These are phyloP conservation scores for Microcyclospora pomicola DNA, from an alignment of 2,329 filamentous ascomycete genomes.

Conservation along the genomic window DNA sequence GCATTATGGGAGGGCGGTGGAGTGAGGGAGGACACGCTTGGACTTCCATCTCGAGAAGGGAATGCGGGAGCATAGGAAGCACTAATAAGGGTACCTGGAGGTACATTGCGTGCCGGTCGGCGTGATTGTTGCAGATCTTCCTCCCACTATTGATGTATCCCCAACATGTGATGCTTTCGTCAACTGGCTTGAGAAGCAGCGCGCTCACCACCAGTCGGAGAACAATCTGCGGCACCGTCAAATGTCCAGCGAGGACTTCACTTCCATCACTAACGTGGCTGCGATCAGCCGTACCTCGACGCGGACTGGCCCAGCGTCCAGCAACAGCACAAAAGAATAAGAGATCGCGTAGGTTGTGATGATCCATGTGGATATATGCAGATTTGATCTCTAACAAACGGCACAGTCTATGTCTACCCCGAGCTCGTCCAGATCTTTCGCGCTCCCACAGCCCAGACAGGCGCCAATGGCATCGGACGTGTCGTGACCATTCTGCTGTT, in stretches of 20 bases:
- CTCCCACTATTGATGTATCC: too few relatives aligned
- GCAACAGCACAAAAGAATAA: not conserved
- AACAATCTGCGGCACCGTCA: not conserved
- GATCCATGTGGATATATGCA: not conserved
- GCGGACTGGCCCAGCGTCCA: not conserved
- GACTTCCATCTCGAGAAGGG: too few relatives aligned
- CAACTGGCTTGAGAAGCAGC: not conserved
- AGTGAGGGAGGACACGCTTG: too few relatives aligned
- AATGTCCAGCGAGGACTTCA: not conserved
- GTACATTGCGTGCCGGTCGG: not conserved
- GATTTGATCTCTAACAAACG: not conserved
- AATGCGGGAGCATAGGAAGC: conserved; percentile 1
- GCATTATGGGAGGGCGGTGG: too few relatives aligned
- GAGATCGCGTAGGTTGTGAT: conserved; percentile 12
- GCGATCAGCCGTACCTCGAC: not conserved
- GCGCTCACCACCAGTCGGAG: not conserved
- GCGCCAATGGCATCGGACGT: conserved; percentile 57
- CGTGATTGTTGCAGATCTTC: not conserved
- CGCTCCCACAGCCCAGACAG: conserved; percentile 52
- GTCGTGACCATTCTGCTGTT: conserved; percentile 58
- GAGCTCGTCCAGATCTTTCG: conserved; percentile 57
- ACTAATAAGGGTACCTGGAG: conserved; percentile 2
- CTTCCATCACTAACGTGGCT: not conserved
- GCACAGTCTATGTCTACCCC: conserved; percentile 21
- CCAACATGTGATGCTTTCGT: not conserved